These are phyloP conservation scores for Trichoderma pleuroti DNA, from an alignment of 2,329 filamentous ascomycete genomes.

Conservation along the genomic window DNA sequence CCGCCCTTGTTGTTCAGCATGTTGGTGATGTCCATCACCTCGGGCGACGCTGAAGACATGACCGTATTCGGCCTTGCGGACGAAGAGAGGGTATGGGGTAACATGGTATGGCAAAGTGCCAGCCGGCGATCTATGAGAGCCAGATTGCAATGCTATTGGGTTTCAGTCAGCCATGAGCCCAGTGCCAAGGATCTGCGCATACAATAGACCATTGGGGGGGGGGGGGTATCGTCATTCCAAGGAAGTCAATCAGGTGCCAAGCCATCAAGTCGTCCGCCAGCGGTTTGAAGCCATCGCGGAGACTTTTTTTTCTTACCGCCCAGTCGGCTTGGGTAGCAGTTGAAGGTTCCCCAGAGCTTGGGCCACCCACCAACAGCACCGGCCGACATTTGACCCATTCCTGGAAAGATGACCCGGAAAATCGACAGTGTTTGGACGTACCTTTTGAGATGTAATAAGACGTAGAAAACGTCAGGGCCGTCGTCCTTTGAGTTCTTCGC, in stretches of 20 bases:
- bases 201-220: background rate
- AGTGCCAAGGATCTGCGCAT: background rate
- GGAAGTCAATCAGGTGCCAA: background rate
- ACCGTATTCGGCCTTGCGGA: constrained; percentile 34
- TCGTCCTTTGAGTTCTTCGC: background rate
- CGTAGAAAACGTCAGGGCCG: background rate
- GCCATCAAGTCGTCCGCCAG: background rate
- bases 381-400: background rate
- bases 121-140: background rate
- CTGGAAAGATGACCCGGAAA: background rate
- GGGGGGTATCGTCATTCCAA: background rate
- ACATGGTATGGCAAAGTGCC: constrained; percentile 4
- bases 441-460: background rate
- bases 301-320: background rate
- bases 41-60: constrained; percentile 44
- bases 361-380: constrained; percentile 11
- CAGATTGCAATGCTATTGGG: background rate
- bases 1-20: constrained; percentile 49
- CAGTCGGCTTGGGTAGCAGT: background rate
- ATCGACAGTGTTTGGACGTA: background rate
- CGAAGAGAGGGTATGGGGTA: constrained; percentile 14
- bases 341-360: constrained; percentile 8
- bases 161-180: background rate
- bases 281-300: background rate
- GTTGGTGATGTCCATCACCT: constrained; percentile 52